phyloP scores from a whole-genome alignment of 176 grass and related monocot genomes.

The Sorghum bicolor region Sorghum_bicolor_NCBIv3 NC_012877.2:3552001-3552500 shows the following conservation, averaged over 20 bases:
- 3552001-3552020: neutral
- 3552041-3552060: neutral
- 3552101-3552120: conserved; percentile 8
- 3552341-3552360: neutral
- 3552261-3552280: conserved; percentile 18
- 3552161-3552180: neutral
- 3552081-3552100: conserved; percentile 5
- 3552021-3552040: conserved; percentile 16
- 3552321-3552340: neutral
- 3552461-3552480: neutral
- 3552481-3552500: neutral
- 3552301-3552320: conserved; percentile 10
- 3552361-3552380: conserved; percentile 33
- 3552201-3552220: neutral
- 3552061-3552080: conserved; percentile 30
- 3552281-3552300: conserved; percentile 11
- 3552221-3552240: conserved; percentile 28
- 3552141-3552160: conserved; percentile 14
- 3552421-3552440: conserved; percentile 71
- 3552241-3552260: neutral
- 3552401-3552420: conserved; percentile 90
- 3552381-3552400: conserved; percentile 93
- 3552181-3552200: conserved; percentile 13
- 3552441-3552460: conserved; percentile 27
- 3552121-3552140: conserved; percentile 28